Percentiles rank a stretch among this genome's conserved stretches.
Conservation (phyloP, 768 basidiomycete genomes). For the Agrocybe pediades region DNA sequence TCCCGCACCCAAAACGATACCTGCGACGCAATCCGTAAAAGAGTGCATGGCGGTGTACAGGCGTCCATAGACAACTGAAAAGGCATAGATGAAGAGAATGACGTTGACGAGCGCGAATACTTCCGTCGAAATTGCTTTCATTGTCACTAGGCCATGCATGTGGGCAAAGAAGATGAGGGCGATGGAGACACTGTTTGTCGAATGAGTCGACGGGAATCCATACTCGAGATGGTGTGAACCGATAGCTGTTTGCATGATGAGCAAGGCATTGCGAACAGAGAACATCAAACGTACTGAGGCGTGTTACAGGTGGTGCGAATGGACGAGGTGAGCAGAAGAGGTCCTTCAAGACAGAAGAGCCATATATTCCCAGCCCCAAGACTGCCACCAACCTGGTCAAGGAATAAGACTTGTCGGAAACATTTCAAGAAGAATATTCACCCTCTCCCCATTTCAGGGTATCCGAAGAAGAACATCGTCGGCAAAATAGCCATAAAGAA, state of each 20-base stretch:
- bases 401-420: background rate
- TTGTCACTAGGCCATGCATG: slow-evolving; percentile 46
- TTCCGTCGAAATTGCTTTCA: slow-evolving; percentile 42
- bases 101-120: slow-evolving; percentile 43
- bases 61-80: slow-evolving; percentile 77
- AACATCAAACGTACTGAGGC: slow-evolving; percentile 62
- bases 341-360: slow-evolving; percentile 88
- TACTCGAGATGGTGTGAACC: slow-evolving; percentile 87
- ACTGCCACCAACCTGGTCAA: slow-evolving; percentile 61
- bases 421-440: slow-evolving; percentile 24
- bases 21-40: slow-evolving; percentile 71
- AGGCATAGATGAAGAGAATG: slow-evolving; percentile 57
- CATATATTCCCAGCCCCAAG: slow-evolving; percentile 80
- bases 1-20: slow-evolving; percentile 61
- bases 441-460: slow-evolving; percentile 71
- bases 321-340: slow-evolving; percentile 89
- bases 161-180: slow-evolving; percentile 77
- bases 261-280: background rate
- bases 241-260: slow-evolving; percentile 49
- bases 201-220: slow-evolving; percentile 95
- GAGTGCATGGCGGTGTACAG: slow-evolving; percentile 91
- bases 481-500: slow-evolving; percentile 95
- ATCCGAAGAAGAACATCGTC: slow-evolving; percentile 87
- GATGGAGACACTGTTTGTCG: slow-evolving; percentile 88
- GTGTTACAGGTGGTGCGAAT: slow-evolving; percentile 87